These are phyloP conservation scores for Entomortierella lignicola DNA, from an alignment of 192 early-diverging fungal genomes.

Conservation along the genomic window DNA sequence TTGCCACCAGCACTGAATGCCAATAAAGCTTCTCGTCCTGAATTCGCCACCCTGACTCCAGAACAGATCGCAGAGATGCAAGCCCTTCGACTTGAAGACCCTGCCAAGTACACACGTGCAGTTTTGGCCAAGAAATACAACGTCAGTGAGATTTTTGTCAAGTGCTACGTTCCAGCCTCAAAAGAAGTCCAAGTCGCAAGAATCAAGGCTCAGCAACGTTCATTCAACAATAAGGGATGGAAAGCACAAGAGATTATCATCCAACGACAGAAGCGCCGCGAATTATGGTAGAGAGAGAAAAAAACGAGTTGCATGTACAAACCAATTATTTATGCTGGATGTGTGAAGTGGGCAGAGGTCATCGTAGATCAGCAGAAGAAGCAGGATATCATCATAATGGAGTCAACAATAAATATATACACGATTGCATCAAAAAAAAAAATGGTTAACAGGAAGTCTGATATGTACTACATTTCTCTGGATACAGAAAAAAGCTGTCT, in stretches of 20 bases:
- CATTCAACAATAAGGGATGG: conserved; percentile 48
- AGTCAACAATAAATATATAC: not conserved
- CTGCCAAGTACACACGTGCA: conserved; percentile 46
- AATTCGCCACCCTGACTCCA: conserved; percentile 33
- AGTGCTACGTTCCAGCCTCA: conserved; percentile 45
- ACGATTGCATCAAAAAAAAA: no score
- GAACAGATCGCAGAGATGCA: conserved; percentile 51
- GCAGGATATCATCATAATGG: not conserved
- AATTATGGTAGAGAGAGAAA: conserved; percentile 34
- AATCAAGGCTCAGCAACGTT: conserved; percentile 35
- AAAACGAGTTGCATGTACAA: not conserved
- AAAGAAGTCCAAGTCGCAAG: conserved; percentile 45
- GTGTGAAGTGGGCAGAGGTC: not conserved
- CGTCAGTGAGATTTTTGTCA: conserved; percentile 52
- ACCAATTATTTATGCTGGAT: not conserved
- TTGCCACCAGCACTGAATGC: conserved; percentile 37
- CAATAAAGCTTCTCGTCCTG: conserved; percentile 20
- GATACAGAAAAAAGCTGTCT: no score
- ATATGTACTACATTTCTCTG: no score
- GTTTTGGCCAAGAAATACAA: conserved; percentile 52
- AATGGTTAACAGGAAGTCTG: no score
- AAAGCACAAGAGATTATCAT: conserved; percentile 43
- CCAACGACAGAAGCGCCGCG: conserved; percentile 54
- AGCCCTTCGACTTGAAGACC: conserved; percentile 32
- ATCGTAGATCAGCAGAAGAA: not conserved